These are phyloP conservation scores for Aspergillus latus DNA, from an alignment of 2,329 filamentous ascomycete species.

Conservation along the genomic window DNA sequence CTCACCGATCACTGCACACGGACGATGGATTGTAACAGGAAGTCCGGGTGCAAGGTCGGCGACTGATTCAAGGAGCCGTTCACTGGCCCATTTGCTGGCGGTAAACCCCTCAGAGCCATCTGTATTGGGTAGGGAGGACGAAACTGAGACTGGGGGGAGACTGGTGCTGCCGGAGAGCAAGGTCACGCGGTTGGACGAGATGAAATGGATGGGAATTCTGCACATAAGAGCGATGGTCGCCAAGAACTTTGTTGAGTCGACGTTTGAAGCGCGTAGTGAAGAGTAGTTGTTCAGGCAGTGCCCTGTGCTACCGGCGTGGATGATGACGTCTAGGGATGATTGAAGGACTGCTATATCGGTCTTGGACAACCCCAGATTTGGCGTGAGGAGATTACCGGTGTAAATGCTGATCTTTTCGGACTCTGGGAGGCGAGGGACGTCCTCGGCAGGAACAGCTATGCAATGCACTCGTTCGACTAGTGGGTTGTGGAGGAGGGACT, in stretches of 20 bases:
- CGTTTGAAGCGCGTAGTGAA: neutral
- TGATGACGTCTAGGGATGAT: neutral
- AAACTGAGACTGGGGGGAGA: neutral
- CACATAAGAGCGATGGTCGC: neutral
- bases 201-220: neutral
- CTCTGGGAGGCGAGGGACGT: neutral
- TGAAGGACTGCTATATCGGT: neutral
- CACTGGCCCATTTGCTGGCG: neutral
- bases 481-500: neutral
- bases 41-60: neutral
- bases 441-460: neutral
- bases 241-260: neutral
- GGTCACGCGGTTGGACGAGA: neutral
- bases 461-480: neutral
- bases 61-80: neutral
- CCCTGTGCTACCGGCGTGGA: neutral
- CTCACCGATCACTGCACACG: neutral
- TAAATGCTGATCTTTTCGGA: neutral
- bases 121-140: neutral
- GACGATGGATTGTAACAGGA: neutral
- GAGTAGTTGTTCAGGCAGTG: neutral
- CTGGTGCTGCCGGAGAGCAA: neutral
- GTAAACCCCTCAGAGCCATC: neutral
- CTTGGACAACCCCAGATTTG: neutral
- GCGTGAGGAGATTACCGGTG: neutral